Base-by-base conservation (phyloP, 192 early-diverging fungal species). In the Backusella liffmaniae region DNA sequence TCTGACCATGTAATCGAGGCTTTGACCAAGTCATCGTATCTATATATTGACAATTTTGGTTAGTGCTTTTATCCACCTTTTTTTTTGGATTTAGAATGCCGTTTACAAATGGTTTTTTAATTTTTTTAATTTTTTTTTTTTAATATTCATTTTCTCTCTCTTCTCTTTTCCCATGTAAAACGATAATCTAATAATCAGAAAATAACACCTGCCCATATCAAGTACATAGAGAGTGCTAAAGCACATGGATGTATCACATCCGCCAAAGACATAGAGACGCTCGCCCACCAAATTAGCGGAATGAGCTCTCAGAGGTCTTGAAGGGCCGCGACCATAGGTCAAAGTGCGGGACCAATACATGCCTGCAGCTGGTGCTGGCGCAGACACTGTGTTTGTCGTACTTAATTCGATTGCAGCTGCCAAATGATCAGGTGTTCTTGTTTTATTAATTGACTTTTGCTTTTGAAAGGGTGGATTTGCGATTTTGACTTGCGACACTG, bases 11-110 rank as follows among this genome's bases (percentile, higher is more conserved):
- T 2, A 90, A 88, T 76, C 83, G 86, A 77, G 92, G 86, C 26
- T 87, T 85, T 30, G 89, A 88, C 95, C 95, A 96, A 80, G 89
- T 92, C 85, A 94, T 87, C 0, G 94, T 90, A 76, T 96, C 95
- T 85, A 88, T 49, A 87, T 41, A 46, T 67, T 37, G 32, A 56
- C 49, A 15, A 23, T 59, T 59, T 23, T 23, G 21, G 53, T 59
- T 59, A 59, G 53, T 1, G 29, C 23, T 32, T 59, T 7, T 42
- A 21, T 46, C 6, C 32, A 32, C 15, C 44, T 23, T 2, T 23
- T 23, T 18, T 26, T 26, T 59, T 26, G 53, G 53, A 68, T 68
- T 59, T 59, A 26, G 67, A 68, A n/a, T 36, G n/a, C 67, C 32
- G 67, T 68, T 36, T 36, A 6, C 7, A 26, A 68, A 18, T 13